Percentiles rank a stretch among this genome's conserved stretches.
Conservation (phyloP, 305 asterid species). For the Fraxinus nigra region DNA sequence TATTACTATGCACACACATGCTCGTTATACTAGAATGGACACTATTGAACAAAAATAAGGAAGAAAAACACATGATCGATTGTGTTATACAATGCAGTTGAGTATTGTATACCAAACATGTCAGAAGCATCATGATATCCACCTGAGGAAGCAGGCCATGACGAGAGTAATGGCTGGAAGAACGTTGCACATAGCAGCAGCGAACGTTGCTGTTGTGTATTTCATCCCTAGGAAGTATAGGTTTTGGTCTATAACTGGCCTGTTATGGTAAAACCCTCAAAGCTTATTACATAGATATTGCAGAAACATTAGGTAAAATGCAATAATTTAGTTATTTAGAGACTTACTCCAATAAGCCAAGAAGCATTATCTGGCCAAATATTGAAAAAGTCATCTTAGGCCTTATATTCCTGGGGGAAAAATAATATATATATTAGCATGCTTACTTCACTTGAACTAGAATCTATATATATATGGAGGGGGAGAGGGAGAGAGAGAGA, state of each 20-base stretch:
- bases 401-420: conserved; percentile 41
- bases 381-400: conserved; percentile 49
- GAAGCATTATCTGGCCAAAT: conserved; percentile 36
- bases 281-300: conserved; percentile 3
- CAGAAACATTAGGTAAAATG: not conserved
- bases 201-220: conserved; percentile 61
- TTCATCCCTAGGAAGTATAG: conserved; percentile 57
- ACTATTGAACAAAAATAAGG: not conserved
- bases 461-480: not conserved
- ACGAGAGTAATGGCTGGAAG: conserved; percentile 68
- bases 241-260: conserved; percentile 59
- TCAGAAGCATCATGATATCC: not conserved
- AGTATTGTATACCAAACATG: not conserved
- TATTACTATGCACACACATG: not conserved
- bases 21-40: not conserved
- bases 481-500: conserved; percentile 18
- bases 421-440: not conserved
- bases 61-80: not conserved
- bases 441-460: not conserved
- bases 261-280: conserved; percentile 18
- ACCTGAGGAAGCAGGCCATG: conserved; percentile 67
- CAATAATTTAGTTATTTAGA: not conserved
- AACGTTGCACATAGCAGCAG: conserved; percentile 63
- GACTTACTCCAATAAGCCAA: conserved; percentile 47
- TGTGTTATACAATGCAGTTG: not conserved